Base-by-base conservation (phyloP, 345 rosid species). In the Punica granatum region DNA sequence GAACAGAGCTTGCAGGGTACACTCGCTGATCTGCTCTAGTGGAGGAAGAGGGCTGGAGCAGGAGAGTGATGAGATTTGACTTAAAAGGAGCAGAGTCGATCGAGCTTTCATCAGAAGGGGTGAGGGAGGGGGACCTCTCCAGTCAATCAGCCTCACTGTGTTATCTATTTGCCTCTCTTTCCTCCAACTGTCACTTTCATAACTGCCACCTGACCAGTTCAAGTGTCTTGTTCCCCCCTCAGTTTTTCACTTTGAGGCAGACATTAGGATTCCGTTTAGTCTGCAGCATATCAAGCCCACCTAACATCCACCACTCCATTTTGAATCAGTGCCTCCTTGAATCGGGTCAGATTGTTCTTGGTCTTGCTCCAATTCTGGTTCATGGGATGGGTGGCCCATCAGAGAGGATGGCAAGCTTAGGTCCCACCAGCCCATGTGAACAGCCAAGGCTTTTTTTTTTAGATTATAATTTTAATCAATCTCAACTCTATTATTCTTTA, bases 161-260 rank as follows among this genome's bases (percentile, higher is more conserved):
- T 16, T 33, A 1, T 33, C 37, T 48, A 33, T 42, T 23, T 23
- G 31, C 23, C n/a, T 66, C 56, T 64, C 75, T 76, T 26, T 60
- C 67, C 59, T 65, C 69, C 77, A 73, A 76, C 71, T 66, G 84
- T 80, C 80, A 65, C 66, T 70, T 66, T 76, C 75, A 67, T 69
- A 76, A 75, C 77, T 65, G 67, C 73, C 71, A 60, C 67, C 64
- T 62, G 74, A 67, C 73, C 67, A 10, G 39, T 69, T 72, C 75
- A 70, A 70, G 25, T 56, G 61, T 28, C 61, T 18, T 33, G 19
- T 12, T 56, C 15, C 31, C 4, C 31, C 31, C 59, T 7, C 30
- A 23, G 6, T 53, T 21, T n/a, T 11, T 11, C 5, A 11, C 41
- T 37, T 11, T 11, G 31, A 48, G n/a, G 31, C 3, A 15, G 31